Conservation (phyloP, 2,329 filamentous ascomycete genomes). For the Botrytis paeoniae region DNA sequence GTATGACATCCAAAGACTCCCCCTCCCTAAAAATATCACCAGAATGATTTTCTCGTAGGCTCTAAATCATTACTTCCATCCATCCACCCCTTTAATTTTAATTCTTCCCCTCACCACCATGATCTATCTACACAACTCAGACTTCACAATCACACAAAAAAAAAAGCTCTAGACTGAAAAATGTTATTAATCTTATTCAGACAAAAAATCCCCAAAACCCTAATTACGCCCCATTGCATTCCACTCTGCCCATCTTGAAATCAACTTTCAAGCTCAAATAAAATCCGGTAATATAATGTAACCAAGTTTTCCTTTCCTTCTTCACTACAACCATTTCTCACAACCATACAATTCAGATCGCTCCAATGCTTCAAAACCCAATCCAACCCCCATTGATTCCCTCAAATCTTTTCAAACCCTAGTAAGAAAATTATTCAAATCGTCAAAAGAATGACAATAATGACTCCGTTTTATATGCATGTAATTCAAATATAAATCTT, state of each 20-base stretch:
- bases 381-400: background rate
- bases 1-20: background rate
- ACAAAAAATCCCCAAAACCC: background rate
- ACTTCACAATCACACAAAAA: background rate
- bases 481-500: background rate
- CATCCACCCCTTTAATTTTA: background rate
- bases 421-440: background rate
- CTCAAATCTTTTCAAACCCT: background rate
- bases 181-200: background rate
- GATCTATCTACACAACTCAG: background rate
- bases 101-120: background rate
- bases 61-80: background rate
- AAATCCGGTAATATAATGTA: constrained; percentile 1
- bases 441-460: background rate
- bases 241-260: background rate
- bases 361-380: constrained; percentile 8
- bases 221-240: constrained; percentile 5
- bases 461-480: constrained; percentile 18
- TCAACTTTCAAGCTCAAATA: background rate
- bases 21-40: background rate
- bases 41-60: background rate
- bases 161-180: background rate
- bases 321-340: background rate
- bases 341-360: constrained; percentile 11
- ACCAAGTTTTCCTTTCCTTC: background rate